Base-by-base conservation (phyloP, 1,284 basidiomycete species). In the Anthracocystis walkeri region DNA sequence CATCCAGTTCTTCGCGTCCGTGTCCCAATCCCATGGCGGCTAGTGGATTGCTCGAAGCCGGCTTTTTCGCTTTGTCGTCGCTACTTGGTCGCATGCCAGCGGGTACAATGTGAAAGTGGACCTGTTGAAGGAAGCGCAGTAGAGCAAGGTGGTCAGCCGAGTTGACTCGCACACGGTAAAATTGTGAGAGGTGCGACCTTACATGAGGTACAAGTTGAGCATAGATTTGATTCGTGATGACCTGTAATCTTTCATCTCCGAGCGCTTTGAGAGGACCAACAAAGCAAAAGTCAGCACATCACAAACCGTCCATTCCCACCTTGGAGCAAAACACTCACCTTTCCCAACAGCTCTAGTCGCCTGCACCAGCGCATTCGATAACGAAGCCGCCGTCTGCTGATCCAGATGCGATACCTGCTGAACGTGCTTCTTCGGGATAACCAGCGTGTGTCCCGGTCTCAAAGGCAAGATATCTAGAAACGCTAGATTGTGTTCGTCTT, bases 181-280 rank as follows among this genome's bases (percentile, higher is more conserved):
- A 18, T 2, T 18, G 12, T 33, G 23, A 23, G 4, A 27, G 14
- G 2, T 10, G 27, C 12, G 23, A 86, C 89, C n/a, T 64, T 70
- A 92, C 91, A 86, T 93, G 92, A n/a, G 89, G 90, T 3, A 93
- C 91, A 7, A 90, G 90, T 80, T 93, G 91, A 0, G 91, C 91
- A 78, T 93, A 92, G 82, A 92, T 91, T 83, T 93, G 91, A 62
- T 83, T 80, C 1, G 78, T 75, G 49, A 76, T 73, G 23, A 78
- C 74, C n/a, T 80, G 78, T 46, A 80, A 20, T n/a, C 78, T 46
- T 25, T 80, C 78, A 29, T 80, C 78, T n/a, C 58, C 69, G 10
- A 80, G 58, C 1, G 74, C 78, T 77, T 56, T 23, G 41, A 12
- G 20, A 3, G n/a, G 33, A n/a, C 21, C 29, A 7, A 25, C 11